phyloP scores from a whole-genome alignment of 345 rosid genomes.

The Arabidopsis arenosa region DNA sequence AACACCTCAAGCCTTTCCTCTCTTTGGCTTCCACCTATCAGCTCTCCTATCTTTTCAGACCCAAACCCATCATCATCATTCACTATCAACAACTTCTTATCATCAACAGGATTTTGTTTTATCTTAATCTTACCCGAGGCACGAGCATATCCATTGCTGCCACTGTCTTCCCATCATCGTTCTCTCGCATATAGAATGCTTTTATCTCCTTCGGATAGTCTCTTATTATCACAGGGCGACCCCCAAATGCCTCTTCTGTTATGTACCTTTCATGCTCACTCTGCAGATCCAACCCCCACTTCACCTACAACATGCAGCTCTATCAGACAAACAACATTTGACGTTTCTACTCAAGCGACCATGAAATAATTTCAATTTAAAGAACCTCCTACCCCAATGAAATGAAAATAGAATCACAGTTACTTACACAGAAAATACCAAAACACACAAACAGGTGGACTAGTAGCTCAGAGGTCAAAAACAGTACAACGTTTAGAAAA shows the following conservation, averaged over 20 bases:
- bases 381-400: conserved; percentile 8
- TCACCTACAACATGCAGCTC: conserved; percentile 56
- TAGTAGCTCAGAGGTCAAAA: not conserved
- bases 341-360: not conserved
- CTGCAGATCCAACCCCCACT: conserved; percentile 98
- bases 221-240: conserved; percentile 87
- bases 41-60: conserved; percentile 77
- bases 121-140: conserved; percentile 70
- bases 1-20: conserved; percentile 89
- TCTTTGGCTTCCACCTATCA: conserved; percentile 99
- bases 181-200: conserved; percentile 98
- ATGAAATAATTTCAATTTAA: not conserved
- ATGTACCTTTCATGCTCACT: conserved; percentile 99
- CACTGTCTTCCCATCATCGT: conserved; percentile 95
- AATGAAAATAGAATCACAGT: not conserved
- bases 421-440: not conserved
- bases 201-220: conserved; percentile 99
- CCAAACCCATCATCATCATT: conserved; percentile 4
- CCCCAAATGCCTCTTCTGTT: conserved; percentile 85
- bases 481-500: conserved; percentile 3
- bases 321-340: conserved; percentile 9
- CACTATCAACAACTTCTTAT: not conserved
- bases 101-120: not conserved
- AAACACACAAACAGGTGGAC: not conserved
- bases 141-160: conserved; percentile 99